Evolutionary conservation across 2,329 filamentous ascomycete genomes (phyloP), one percentile per base, ranked within the genome.

Genomic region (Fusarium sambucinum): DNA sequence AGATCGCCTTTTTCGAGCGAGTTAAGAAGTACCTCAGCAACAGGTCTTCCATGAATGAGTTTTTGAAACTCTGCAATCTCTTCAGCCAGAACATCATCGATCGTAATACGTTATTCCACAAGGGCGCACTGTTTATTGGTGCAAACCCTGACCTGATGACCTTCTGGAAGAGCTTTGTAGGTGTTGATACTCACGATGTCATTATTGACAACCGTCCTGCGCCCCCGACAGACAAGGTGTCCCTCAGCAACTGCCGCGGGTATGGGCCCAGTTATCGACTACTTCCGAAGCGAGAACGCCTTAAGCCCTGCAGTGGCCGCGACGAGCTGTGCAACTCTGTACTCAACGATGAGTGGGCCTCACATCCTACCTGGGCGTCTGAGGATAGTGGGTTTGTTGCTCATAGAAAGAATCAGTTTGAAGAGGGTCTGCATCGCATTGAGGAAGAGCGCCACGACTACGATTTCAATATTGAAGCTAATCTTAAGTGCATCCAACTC

Each of bases 371-470:
- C 0, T 99, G 96, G 96, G 96, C 95, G 2, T 98, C 95, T 1
- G 96, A 99, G 79, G 96, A 99, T 76, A 97, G 93, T 44, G 96
- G 96, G 1, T 99, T 99, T 73, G 95, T 99, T 62, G 96, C 96
- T 14, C 96, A 99, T 80, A 89, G 95, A 66, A 99, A 99, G 86
- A 99, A 99, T 73, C 89, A 91, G 55, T 97, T 92, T 69, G 96
- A 99, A 78, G 96, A 99, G 79, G 92, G 92, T 32, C 87, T 99
- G 11, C 96, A 99, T 77, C 87, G 96, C 21, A 97, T 99, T 63
- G 96, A 99, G 79, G 96, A 99, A 79, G 96, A 99, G 78, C 92
- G 96, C 6, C 96, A 99, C 76, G 96, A 99, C 76, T 99, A 99
- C 74, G 96, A 99, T 78, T 97, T 96, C 81, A 96, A 97, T 76